Percentiles rank a stretch among this genome's conserved stretches.
phyloP scores from a whole-genome alignment of 768 basidiomycete species.

The Gelatoporia subvermispora region DNA sequence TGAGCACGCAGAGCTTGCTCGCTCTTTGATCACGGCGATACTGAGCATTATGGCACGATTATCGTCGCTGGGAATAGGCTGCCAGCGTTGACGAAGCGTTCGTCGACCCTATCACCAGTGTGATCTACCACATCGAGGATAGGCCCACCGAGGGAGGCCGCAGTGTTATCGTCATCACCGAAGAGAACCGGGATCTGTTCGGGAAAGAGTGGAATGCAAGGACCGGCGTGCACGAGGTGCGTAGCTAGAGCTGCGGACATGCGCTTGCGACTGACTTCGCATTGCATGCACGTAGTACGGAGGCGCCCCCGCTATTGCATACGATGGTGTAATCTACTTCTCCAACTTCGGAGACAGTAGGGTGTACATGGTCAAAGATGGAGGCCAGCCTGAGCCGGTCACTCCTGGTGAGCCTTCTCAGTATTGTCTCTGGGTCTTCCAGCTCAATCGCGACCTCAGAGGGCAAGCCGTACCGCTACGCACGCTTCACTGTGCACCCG shows the following conservation, averaged over 20 bases:
- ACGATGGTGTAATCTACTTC: conserved; percentile 48
- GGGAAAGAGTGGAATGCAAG: conserved; percentile 51
- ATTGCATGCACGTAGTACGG: conserved; percentile 47
- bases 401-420: conserved; percentile 45
- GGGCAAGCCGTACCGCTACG: conserved; percentile 50
- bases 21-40: no score
- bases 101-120: conserved; percentile 44
- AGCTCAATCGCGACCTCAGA: conserved; percentile 25
- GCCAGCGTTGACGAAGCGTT: background rate
- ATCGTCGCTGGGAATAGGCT: no score
- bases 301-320: conserved; percentile 50
- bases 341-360: conserved; percentile 47
- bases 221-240: conserved; percentile 53
- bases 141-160: conserved; percentile 55
- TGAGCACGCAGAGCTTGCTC: no score
- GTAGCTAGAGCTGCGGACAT: background rate
- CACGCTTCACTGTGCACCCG: conserved; percentile 56
- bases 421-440: background rate
- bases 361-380: conserved; percentile 39
- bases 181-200: conserved; percentile 45
- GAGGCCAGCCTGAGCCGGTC: conserved; percentile 36
- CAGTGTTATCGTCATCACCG: conserved; percentile 51
- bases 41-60: no score
- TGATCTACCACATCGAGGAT: conserved; percentile 53
- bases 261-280: background rate